phyloP scores from a whole-genome alignment of 148 eudicot genomes.

The Cornus florida region DNA sequence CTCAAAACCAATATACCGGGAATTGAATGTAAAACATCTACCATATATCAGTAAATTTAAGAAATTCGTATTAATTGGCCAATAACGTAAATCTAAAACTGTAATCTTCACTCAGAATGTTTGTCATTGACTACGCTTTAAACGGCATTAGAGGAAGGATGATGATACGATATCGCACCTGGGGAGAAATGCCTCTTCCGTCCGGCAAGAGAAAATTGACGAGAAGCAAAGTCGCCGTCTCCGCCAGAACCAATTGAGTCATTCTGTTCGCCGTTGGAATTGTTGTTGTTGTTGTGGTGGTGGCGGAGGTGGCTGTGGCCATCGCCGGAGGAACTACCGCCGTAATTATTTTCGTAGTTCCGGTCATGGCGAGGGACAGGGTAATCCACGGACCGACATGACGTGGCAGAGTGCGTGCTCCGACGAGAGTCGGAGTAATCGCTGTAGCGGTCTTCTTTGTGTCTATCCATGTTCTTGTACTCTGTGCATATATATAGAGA shows the following conservation, averaged over 20 bases:
- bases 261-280: conserved; percentile 13
- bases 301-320: not conserved
- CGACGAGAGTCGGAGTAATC: not conserved
- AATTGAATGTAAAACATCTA: not conserved
- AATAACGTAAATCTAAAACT: not conserved
- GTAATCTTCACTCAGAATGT: not conserved
- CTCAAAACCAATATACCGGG: too few relatives aligned
- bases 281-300: conserved; percentile 23
- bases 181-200: conserved; percentile 30
- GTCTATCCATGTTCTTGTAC: not conserved
- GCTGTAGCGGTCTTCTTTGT: not conserved
- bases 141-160: too few relatives aligned
- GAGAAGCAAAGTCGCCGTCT: not conserved
- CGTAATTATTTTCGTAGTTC: not conserved
- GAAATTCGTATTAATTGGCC: not conserved
- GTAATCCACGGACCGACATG: conserved; percentile 2
- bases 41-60: not conserved
- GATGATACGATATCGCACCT: not conserved
- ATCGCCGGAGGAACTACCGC: conserved; percentile 16
- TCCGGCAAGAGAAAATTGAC: conserved; percentile 24
- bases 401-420: not conserved
- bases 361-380: not conserved
- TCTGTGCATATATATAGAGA: too few relatives aligned
- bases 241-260: conserved; percentile 23
- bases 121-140: too few relatives aligned